Evolutionary conservation across 495 filamentous ascomycete species (phyloP).

Genomic region (Bacidia gigantensis): DNA sequence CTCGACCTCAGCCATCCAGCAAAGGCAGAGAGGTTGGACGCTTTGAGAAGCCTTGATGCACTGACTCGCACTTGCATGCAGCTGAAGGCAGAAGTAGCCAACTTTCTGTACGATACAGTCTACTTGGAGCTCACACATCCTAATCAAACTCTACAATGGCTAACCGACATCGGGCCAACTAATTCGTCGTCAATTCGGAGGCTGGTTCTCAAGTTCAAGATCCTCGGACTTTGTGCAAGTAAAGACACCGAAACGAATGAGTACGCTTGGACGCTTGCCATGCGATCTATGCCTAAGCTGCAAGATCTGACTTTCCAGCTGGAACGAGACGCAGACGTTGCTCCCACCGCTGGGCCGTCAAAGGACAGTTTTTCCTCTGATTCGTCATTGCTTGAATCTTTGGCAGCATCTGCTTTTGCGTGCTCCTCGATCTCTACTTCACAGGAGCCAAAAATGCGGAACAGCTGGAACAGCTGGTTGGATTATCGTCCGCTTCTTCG

Average conservation of each 20-base stretch:
- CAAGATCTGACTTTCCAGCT: constrained; percentile 12
- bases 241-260: constrained; percentile 2
- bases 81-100: constrained; percentile 6
- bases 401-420: not conserved
- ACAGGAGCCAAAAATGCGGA: not conserved
- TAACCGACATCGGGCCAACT: constrained; percentile 8
- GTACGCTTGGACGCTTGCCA: constrained; percentile 7
- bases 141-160: constrained; percentile 11
- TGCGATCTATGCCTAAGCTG: constrained; percentile 9
- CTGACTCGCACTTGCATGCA: constrained; percentile 3
- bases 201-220: constrained; percentile 10
- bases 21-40: not conserved
- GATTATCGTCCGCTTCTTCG: not conserved
- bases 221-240: not conserved
- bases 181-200: constrained; percentile 10
- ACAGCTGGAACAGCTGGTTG: too few relatives aligned
- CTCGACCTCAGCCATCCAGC: not conserved
- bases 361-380: not conserved
- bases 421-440: not conserved
- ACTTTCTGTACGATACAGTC: constrained; percentile 8
- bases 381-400: not conserved
- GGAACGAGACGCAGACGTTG: constrained; percentile 2
- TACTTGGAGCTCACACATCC: constrained; percentile 7
- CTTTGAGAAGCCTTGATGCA: not conserved
- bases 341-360: not conserved